Evolutionary conservation across 768 basidiomycete genomes (phyloP), one percentile per base, ranked within the genome.

Genomic region (Podaxis sp.): DNA sequence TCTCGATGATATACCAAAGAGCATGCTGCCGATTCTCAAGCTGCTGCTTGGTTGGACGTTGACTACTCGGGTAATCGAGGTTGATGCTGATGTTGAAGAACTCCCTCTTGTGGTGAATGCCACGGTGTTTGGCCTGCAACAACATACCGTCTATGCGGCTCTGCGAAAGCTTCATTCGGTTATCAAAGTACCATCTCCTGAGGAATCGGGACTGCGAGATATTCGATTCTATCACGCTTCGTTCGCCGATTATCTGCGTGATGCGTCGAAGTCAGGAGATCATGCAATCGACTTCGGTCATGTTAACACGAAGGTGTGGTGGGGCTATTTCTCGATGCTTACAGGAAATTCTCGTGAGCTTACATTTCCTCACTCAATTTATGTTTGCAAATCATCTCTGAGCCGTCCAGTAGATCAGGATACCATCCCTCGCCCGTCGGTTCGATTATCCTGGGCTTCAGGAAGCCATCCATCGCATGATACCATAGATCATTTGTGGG

Each of bases 151-250:
- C 9, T 57, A 57, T 49, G 41, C 17, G 12, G 56, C 56, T 7
- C 56, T 57, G 1, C 56, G 29, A 7, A 43, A 47, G 17, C 56
- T 57, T 11, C 46, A 57, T 8, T 47, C 56, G 2, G 56, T 57
- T 1, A 46, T 57, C 27, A 27, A 19, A 2, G 56, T 57, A 7
- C 56, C 56, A 12, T 29, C 56, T 2, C 24, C 25, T 12, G 41
- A 22, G 4, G 56, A 57, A 4, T 25, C 56, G 17, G 17, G 19
- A 13, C 40, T 5, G 2, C 7, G 13, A 9, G 41, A 27, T 7
- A 29, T 57, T 4, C 46, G 17, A 12, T 33, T 57, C 25, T 57
- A 57, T 47, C 56, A 57, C 11, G 25, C 56, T 7, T 57, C 56
- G 3, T 57, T 57, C 13, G 43, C 27, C n/a, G 56, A 57, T 9